These are phyloP conservation scores for Xylaria acuta DNA, from an alignment of 495 filamentous ascomycete genomes.

Conservation along the genomic window DNA sequence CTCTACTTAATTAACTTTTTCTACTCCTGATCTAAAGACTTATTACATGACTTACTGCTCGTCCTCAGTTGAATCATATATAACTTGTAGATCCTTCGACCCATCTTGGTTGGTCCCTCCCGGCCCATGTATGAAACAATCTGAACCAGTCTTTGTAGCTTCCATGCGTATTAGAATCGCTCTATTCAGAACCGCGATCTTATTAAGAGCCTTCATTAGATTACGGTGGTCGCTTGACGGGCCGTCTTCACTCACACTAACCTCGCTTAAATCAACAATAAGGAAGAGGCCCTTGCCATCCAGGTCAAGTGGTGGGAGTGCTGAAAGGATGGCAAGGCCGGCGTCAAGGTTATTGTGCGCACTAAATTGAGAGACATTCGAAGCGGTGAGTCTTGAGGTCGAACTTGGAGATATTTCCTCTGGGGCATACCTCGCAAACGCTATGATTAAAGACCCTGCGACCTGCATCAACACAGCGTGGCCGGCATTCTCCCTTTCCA, in stretches of 20 bases:
- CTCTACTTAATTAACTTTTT: neutral
- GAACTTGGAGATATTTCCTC: neutral
- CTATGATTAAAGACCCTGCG: neutral
- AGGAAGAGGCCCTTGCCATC: neutral
- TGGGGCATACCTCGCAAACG: neutral
- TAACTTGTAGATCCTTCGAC: neutral
- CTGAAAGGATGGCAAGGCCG: neutral
- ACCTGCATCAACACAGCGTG: neutral
- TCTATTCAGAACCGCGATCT: neutral
- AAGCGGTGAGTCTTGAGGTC: neutral
- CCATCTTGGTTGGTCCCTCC: neutral
- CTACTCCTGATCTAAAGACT: neutral
- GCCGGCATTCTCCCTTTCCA: neutral
- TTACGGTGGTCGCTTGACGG: neutral
- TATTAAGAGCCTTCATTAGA: neutral
- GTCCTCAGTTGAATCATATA: neutral
- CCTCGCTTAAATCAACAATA: neutral
- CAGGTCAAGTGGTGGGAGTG: neutral
- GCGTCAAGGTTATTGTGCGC: neutral
- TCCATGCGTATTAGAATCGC: neutral
- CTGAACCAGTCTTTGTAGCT: neutral
- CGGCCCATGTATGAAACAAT: neutral
- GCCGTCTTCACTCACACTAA: neutral
- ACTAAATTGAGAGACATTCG: neutral
- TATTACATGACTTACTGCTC: neutral